Percentiles rank a stretch among this genome's conserved stretches.
Conservation (phyloP, 1,284 basidiomycete genomes). For the Stereum hirsutum region DNA sequence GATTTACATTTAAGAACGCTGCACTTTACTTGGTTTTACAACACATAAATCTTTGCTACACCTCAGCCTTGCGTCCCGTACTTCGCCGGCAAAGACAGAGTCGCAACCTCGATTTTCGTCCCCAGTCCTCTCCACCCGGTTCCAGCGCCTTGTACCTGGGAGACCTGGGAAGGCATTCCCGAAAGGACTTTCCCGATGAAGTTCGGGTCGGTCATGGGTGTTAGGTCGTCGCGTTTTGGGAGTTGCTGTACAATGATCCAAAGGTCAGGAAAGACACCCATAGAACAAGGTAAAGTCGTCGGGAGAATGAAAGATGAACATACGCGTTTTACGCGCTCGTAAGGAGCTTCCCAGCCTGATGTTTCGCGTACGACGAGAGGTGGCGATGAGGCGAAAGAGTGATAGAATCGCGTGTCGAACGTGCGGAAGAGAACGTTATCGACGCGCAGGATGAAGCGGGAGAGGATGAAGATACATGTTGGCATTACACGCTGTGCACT, state of each 20-base stretch:
- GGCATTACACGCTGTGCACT: slow-evolving; percentile 89
- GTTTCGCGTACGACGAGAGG: slow-evolving; percentile 73
- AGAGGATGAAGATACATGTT: slow-evolving; percentile 87
- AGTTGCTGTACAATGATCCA: slow-evolving; percentile 47
- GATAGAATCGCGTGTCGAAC: slow-evolving; percentile 87
- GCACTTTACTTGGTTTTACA: no score
- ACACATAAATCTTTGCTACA: no score
- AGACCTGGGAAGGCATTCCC: slow-evolving; percentile 48
- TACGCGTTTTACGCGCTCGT: slow-evolving; percentile 74
- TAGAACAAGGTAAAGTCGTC: no score
- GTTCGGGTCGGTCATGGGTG: slow-evolving; percentile 81
- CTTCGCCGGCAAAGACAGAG: no score
- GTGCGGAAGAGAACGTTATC: slow-evolving; percentile 92
- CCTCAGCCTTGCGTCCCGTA: no score
- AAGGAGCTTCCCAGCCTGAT: slow-evolving; percentile 86
- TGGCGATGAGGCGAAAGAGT: slow-evolving; percentile 60
- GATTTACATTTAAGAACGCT: no score
- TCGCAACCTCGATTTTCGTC: slow-evolving; percentile 32
- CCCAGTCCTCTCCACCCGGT: slow-evolving; percentile 78
- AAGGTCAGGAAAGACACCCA: not conserved
- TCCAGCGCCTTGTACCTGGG: slow-evolving; percentile 51
- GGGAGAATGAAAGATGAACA: slow-evolving; percentile 16
- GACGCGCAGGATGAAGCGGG: slow-evolving; percentile 89
- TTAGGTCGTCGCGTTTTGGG: slow-evolving; percentile 77
- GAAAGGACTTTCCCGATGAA: slow-evolving; percentile 78